Conservation (phyloP, 164 flowering plant genomes). For the Umbellularia californica region DNA sequence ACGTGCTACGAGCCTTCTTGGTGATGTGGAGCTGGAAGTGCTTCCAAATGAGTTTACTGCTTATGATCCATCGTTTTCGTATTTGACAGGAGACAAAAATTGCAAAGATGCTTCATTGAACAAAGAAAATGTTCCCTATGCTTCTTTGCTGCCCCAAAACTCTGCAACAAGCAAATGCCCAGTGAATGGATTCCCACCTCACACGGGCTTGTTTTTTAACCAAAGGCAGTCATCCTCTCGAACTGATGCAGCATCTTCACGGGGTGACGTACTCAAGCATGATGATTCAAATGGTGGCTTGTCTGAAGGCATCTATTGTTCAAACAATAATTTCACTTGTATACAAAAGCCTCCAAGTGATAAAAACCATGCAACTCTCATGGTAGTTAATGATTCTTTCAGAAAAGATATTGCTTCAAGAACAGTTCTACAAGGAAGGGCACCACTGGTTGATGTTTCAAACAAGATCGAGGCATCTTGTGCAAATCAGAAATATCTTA, state of each 20-base stretch:
- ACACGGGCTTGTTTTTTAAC: slow-evolving; percentile 29
- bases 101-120: slow-evolving; percentile 15
- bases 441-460: slow-evolving; percentile 63
- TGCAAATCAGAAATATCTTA: slow-evolving; percentile 20
- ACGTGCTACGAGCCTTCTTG: slow-evolving; percentile 89
- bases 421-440: slow-evolving; percentile 19
- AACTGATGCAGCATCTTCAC: slow-evolving; percentile 20
- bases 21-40: slow-evolving; percentile 55
- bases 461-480: slow-evolving; percentile 27
- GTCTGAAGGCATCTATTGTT: slow-evolving; percentile 10
- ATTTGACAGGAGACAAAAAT: slow-evolving; percentile 16
- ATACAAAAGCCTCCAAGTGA: slow-evolving; percentile 18
- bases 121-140: slow-evolving; percentile 28
- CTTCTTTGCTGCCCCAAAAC: slow-evolving; percentile 26
- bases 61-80: slow-evolving; percentile 22
- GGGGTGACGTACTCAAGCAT: slow-evolving; percentile 44
- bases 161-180: slow-evolving; percentile 16
- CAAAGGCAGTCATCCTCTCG: slow-evolving; percentile 17
- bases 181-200: slow-evolving; percentile 37
- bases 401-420: slow-evolving; percentile 24
- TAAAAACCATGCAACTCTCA: slow-evolving; percentile 8
- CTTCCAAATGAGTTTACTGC: slow-evolving; percentile 31
- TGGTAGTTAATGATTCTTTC: slow-evolving; percentile 13
- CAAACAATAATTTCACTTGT: slow-evolving; percentile 13
- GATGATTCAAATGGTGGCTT: slow-evolving; percentile 38